Evolutionary conservation across 371 early-diverging fungal genomes (phyloP).

Genomic region (Mucor velutinosus): DNA sequence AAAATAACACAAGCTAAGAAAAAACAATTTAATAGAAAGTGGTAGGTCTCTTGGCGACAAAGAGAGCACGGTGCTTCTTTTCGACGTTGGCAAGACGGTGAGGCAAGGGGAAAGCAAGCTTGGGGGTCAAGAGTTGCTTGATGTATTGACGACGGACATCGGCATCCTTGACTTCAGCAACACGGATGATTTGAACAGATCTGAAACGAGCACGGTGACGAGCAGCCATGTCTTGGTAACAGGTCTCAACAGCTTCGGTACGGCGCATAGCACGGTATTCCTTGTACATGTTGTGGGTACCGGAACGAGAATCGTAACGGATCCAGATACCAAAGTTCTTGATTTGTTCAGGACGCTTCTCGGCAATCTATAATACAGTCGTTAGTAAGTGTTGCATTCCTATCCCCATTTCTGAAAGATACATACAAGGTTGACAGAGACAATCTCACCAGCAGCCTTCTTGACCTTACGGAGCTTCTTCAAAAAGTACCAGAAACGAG

Average conservation of each 20-base stretch:
- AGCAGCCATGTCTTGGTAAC: conserved; percentile 99
- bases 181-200: conserved; percentile 98
- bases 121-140: conserved; percentile 87
- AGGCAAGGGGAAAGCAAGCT: conserved; percentile 96
- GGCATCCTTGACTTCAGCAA: conserved; percentile 84
- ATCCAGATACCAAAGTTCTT: conserved; percentile 99
- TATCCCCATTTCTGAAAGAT: no score
- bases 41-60: conserved; percentile 90
- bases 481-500: conserved; percentile 99
- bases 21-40: conserved; percentile 72
- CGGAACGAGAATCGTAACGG: conserved; percentile 98
- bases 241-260: conserved; percentile 91
- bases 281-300: conserved; percentile 99
- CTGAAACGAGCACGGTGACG: conserved; percentile 98
- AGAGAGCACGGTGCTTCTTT: conserved; percentile 72
- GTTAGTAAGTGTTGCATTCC: no score
- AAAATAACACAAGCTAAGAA: conserved; percentile 7
- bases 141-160: conserved; percentile 98
- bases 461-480: conserved; percentile 99
- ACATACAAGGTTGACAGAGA: conserved; percentile 90
- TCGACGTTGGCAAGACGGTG: conserved; percentile 88
- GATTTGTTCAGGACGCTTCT: conserved; percentile 90
- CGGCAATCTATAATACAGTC: conserved; percentile 71
- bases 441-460: conserved; percentile 96
- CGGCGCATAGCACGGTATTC: conserved; percentile 99